A percentile compares a stretch with the other conserved stretches of the same genome.
Conservation (phyloP, 2,329 filamentous ascomycete species). For the Neofusicoccum umdonicola region DNA sequence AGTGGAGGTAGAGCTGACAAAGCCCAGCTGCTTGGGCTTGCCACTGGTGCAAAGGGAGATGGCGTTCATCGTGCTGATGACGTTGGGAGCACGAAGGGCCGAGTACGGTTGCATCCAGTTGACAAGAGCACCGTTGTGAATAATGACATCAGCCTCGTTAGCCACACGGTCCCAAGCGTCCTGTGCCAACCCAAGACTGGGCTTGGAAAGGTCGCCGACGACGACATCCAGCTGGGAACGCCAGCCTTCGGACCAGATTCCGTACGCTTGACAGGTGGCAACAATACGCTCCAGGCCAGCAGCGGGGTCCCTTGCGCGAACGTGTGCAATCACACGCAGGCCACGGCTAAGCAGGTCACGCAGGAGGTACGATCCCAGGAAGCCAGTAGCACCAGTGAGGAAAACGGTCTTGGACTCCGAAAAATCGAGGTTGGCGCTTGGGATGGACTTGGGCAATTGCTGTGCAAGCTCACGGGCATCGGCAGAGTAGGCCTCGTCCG, state of each 20-base stretch:
- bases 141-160: slow-evolving; percentile 64
- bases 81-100: slow-evolving; percentile 70
- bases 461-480: slow-evolving; percentile 53
- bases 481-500: slow-evolving; percentile 48
- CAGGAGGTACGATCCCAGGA: slow-evolving; percentile 79
- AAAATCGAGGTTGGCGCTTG: slow-evolving; percentile 27
- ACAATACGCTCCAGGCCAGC: slow-evolving; percentile 64
- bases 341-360: slow-evolving; percentile 67
- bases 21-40: slow-evolving; percentile 75
- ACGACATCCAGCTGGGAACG: slow-evolving; percentile 62
- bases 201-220: slow-evolving; percentile 70
- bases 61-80: slow-evolving; percentile 74
- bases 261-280: slow-evolving; percentile 70
- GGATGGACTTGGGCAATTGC: slow-evolving; percentile 46
- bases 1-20: slow-evolving; percentile 78
- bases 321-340: slow-evolving; percentile 69
- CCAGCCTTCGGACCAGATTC: slow-evolving; percentile 75
- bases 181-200: slow-evolving; percentile 69
- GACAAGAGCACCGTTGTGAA: slow-evolving; percentile 76
- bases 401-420: slow-evolving; percentile 61
- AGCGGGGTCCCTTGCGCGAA: slow-evolving; percentile 64
- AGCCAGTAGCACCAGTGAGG: slow-evolving; percentile 86
- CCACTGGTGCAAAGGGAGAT: slow-evolving; percentile 73
- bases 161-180: slow-evolving; percentile 64
- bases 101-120: slow-evolving; percentile 60